Evolutionary conservation across 768 basidiomycete species (phyloP).

Genomic region (Lactifluus pinguis): DNA sequence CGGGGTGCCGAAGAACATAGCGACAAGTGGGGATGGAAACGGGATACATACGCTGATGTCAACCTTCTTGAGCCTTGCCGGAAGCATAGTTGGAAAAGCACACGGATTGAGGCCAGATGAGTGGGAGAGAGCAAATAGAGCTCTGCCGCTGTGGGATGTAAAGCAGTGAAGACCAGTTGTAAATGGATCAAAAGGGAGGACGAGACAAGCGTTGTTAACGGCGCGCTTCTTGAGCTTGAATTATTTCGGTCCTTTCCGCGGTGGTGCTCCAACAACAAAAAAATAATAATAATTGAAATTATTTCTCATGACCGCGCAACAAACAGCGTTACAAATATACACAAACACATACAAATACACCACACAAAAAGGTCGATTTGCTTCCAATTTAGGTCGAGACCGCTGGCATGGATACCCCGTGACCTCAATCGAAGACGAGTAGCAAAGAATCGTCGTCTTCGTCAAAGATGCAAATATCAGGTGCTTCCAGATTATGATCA

Average conservation of each 20-base stretch:
- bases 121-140: slow-evolving; percentile 21
- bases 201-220: not conserved
- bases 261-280: not conserved
- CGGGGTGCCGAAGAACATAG: not conserved
- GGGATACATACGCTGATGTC: slow-evolving; percentile 73
- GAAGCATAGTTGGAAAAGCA: slow-evolving; percentile 44
- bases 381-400: not conserved
- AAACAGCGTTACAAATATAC: not conserved
- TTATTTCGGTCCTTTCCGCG: not conserved
- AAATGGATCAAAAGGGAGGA: not conserved
- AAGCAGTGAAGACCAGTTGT: not conserved
- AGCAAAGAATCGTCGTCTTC: slow-evolving; percentile 6
- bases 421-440: slow-evolving; percentile 1
- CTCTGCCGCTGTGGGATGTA: slow-evolving; percentile 12
- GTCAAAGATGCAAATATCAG: not conserved
- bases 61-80: slow-evolving; percentile 81
- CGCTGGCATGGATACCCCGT: not conserved
- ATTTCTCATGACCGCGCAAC: not conserved
- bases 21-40: slow-evolving; percentile 12
- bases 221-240: slow-evolving; percentile 3
- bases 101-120: slow-evolving; percentile 9
- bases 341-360: not conserved
- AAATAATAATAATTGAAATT: not conserved
- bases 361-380: not conserved
- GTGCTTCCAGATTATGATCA: not conserved